Percentiles rank a stretch among this genome's conserved stretches.
These are phyloP conservation scores for Cyclotella sp. DNA, from an alignment of 108 stramenopile species.

Conservation along the genomic window DNA sequence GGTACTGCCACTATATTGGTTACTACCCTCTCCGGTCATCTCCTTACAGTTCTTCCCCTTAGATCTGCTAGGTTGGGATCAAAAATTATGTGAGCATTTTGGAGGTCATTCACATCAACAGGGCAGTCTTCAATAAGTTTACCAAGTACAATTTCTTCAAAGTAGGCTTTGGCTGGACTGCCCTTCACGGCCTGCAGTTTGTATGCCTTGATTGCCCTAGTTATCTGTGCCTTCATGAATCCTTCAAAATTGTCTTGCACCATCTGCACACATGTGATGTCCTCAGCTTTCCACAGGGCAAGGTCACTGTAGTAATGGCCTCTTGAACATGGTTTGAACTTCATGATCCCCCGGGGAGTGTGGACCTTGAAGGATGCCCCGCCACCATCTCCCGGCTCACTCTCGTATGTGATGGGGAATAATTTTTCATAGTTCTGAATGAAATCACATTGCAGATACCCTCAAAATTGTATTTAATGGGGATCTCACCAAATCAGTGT, in stretches of 20 bases:
- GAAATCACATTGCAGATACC: constrained; percentile 2
- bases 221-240: background rate
- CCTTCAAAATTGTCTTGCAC: background rate
- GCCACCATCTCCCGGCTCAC: background rate
- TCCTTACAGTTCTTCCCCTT: too few species aligned
- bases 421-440: background rate
- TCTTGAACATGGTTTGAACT: background rate
- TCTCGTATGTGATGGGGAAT: background rate
- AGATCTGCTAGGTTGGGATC: background rate
- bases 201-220: background rate
- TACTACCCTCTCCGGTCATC: too few species aligned
- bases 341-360: background rate
- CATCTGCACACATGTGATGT: background rate
- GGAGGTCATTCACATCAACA: background rate
- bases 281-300: background rate
- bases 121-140: background rate
- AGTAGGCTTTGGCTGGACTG: background rate
- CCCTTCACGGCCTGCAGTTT: background rate
- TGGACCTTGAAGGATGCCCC: constrained; percentile 4
- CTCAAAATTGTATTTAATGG: background rate
- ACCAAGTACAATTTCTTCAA: background rate
- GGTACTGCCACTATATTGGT: too few species aligned
- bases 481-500: background rate
- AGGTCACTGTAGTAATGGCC: background rate
- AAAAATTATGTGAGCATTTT: background rate